phyloP scores from a whole-genome alignment of 140 eudicot genomes.

The Anethum foeniculum region DNA sequence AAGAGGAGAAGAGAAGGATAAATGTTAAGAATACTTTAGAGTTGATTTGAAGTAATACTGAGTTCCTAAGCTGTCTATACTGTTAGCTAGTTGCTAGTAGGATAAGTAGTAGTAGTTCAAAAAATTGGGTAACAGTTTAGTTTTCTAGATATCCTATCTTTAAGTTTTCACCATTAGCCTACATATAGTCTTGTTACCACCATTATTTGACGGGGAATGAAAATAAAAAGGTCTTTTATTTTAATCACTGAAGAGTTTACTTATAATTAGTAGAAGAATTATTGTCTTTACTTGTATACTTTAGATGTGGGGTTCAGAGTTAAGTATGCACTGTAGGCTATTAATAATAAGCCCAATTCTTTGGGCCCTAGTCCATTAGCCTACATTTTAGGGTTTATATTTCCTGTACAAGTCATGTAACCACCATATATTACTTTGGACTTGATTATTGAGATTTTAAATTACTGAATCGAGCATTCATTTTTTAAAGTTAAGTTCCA shows the following conservation, averaged over 20 bases:
- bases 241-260: background rate
- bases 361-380: background rate
- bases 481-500: background rate
- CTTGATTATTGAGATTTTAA: background rate
- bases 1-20: background rate
- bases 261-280: too few relatives aligned
- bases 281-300: background rate
- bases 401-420: background rate
- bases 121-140: too few relatives aligned
- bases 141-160: background rate
- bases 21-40: background rate
- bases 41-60: background rate
- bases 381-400: background rate
- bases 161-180: background rate
- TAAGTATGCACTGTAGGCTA: background rate
- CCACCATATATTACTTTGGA: background rate
- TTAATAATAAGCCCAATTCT: background rate
- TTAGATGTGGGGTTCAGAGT: background rate
- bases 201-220: background rate
- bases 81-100: background rate
- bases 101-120: background rate
- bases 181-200: background rate
- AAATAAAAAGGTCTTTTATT: too few relatives aligned
- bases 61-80: background rate
- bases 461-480: background rate